Conservation (phyloP, 2,329 filamentous ascomycete genomes). For the Ophiostoma ips region DNA sequence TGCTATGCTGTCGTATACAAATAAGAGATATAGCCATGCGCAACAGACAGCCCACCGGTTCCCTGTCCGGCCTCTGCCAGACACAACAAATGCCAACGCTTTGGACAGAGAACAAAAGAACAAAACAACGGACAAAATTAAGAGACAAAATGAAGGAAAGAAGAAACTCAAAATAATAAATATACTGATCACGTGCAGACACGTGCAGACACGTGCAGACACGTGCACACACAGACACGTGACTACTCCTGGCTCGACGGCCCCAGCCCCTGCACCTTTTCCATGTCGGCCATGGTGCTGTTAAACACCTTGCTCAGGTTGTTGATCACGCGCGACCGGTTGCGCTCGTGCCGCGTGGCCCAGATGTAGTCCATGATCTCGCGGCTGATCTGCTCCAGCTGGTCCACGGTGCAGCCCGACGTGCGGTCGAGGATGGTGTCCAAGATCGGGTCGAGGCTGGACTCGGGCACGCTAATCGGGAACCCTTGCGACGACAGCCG, state of each 20-base stretch:
- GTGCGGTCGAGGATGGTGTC: constrained; percentile 51
- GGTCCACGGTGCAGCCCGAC: constrained; percentile 74
- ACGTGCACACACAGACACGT: background rate
- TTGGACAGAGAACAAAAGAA: background rate
- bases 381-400: constrained; percentile 86
- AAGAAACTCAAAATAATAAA: background rate
- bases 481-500: constrained; percentile 31
- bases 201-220: no score
- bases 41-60: no score
- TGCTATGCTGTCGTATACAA: no score
- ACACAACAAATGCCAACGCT: no score
- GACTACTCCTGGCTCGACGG: constrained; percentile 28
- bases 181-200: no score
- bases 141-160: no score
- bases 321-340: constrained; percentile 54
- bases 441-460: constrained; percentile 44
- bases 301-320: constrained; percentile 58
- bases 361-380: constrained; percentile 85
- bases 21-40: no score
- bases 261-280: constrained; percentile 32
- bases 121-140: background rate
- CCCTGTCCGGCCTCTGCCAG: no score
- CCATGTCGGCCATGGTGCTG: constrained; percentile 55
- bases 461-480: constrained; percentile 31
- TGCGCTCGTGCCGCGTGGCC: constrained; percentile 66